Percentiles rank a stretch among this genome's conserved stretches.
Evolutionary conservation across 495 filamentous ascomycete species (phyloP).

Genomic region (Xylaria scruposa): DNA sequence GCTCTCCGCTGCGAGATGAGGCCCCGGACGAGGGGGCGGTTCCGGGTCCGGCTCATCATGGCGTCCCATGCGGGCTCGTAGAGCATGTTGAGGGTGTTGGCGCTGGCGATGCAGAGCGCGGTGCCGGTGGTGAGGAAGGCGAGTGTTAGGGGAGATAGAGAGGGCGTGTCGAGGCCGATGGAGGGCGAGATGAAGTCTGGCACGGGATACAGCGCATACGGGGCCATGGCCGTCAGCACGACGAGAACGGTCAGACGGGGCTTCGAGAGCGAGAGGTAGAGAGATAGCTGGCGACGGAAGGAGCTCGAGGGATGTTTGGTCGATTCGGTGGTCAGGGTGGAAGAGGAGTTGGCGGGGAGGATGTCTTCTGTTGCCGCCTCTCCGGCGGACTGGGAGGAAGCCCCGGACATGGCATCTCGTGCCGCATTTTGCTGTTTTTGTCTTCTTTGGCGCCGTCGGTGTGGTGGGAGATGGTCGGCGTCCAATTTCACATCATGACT

Average conservation of each 20-base stretch:
- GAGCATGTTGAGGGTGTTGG: conserved; percentile 97
- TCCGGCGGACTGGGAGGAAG: neutral
- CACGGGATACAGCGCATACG: conserved; percentile 92
- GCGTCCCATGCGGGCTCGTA: conserved; percentile 90
- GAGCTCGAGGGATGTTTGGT: conserved; percentile 71
- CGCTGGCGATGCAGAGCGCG: conserved; percentile 80
- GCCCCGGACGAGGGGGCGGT: conserved; percentile 85
- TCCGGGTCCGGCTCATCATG: conserved; percentile 88
- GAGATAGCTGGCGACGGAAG: conserved; percentile 76
- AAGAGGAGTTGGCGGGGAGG: conserved; percentile 83
- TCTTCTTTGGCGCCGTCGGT: conserved; percentile 48
- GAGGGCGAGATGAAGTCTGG: conserved; percentile 74
- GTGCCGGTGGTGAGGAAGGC: conserved; percentile 92
- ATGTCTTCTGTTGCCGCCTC: conserved; percentile 28
- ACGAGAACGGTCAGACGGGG: conserved; percentile 92
- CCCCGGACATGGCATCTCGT: neutral
- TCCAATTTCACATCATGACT: conserved; percentile 18
- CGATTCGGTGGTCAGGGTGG: conserved; percentile 75
- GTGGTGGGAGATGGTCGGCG: conserved; percentile 40
- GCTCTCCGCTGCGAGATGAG: conserved; percentile 80
- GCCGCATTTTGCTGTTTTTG: conserved; percentile 12
- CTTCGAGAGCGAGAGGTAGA: conserved; percentile 90
- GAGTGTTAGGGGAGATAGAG: conserved; percentile 87
- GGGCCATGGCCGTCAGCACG: conserved; percentile 86
- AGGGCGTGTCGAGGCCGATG: conserved; percentile 72